Conservation (phyloP, 306 rosid species). For the Gastrolobium villosum region DNA sequence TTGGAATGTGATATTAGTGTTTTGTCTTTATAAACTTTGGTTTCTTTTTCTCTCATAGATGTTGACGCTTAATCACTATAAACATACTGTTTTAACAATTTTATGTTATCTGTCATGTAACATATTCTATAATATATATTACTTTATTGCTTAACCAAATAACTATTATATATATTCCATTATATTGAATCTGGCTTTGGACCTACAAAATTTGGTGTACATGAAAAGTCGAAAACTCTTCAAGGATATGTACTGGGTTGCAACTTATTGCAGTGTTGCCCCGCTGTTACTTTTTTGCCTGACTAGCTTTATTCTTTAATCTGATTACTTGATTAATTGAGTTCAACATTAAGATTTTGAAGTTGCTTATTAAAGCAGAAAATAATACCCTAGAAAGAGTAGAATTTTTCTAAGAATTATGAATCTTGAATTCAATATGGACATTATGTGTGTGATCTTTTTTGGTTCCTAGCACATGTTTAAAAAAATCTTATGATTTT, state of each 20-base stretch:
- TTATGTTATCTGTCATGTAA: neutral
- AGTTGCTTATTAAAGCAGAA: neutral
- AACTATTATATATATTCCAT: neutral
- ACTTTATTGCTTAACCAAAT: neutral
- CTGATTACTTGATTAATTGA: slow-evolving; percentile 12
- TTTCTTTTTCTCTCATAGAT: too few species aligned
- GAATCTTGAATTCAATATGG: slow-evolving; percentile 24
- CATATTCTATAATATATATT: neutral
- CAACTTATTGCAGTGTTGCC: neutral
- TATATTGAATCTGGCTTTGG: neutral
- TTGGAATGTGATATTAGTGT: neutral
- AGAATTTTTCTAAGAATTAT: slow-evolving; percentile 22
- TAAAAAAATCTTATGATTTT: slow-evolving; percentile 7
- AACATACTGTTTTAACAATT: neutral
- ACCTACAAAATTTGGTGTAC: neutral
- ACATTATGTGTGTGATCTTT: slow-evolving; percentile 1
- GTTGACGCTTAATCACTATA: neutral
- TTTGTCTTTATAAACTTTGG: neutral
- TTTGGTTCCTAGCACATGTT: neutral
- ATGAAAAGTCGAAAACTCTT: neutral
- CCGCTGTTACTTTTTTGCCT: neutral
- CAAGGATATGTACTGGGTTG: neutral
- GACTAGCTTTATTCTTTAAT: slow-evolving; percentile 20
- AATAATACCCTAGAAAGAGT: neutral
- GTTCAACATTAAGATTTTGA: slow-evolving; percentile 4